Percentiles rank a stretch among this genome's conserved stretches.
Conservation (phyloP, 176 grass and related monocot genomes). For the Zizania latifolia region DNA sequence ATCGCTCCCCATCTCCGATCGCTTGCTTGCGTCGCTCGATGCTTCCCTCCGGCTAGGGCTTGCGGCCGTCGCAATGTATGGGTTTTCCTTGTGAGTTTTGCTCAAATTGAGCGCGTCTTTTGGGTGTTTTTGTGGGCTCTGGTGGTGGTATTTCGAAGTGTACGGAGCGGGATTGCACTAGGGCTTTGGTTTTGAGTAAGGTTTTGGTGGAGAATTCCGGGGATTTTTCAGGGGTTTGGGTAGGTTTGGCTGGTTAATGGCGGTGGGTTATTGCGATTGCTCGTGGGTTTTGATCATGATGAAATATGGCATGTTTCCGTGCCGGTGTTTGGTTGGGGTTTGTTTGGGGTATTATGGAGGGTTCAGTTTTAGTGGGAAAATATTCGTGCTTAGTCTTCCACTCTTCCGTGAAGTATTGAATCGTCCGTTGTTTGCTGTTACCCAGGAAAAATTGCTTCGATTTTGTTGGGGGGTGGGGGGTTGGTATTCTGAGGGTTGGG, state of each 20-base stretch:
- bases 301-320: slow-evolving; percentile 14
- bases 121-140: background rate
- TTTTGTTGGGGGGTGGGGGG: background rate
- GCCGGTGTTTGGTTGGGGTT: background rate
- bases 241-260: background rate
- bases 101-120: background rate
- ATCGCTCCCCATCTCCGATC: slow-evolving; percentile 29
- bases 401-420: background rate
- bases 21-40: background rate
- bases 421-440: background rate
- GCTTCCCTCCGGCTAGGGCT: slow-evolving; percentile 26
- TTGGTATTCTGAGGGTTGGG: background rate
- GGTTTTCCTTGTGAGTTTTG: background rate
- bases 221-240: background rate
- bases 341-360: background rate
- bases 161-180: background rate
- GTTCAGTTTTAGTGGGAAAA: background rate
- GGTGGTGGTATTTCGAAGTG: background rate
- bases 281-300: background rate
- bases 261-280: background rate
- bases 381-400: background rate
- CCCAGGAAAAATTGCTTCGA: background rate
- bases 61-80: slow-evolving; percentile 30
- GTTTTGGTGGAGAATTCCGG: background rate
- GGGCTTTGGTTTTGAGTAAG: slow-evolving; percentile 28